Evolutionary conservation across 164 flowering plant genomes (phyloP), one percentile per base, ranked within the genome.

Genomic region (Stephania yunnanensis): DNA sequence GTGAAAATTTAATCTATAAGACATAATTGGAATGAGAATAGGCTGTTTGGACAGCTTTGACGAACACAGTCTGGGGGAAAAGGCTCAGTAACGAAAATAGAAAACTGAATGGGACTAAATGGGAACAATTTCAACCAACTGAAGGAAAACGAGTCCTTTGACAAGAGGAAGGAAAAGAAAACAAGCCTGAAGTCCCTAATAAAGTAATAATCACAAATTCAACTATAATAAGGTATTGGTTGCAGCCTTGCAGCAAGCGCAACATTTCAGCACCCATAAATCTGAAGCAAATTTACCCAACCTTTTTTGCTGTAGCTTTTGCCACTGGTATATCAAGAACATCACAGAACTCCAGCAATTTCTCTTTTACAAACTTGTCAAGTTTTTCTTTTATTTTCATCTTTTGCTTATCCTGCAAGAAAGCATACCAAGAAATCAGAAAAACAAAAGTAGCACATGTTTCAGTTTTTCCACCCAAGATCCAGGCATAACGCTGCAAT

Each of bases 321-420:
- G 87, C 22, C 80, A 92, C 78, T 36, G 89, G 86, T 75, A 96
- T 80, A 82, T 96, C 97, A 72, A 95, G 87, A 42, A 92, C 72
- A 76, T 95, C 96, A 76, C 99, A 95, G 73, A 95, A 81, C 69
- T 93, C 98, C 79, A 85, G 64, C 83, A 95, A 71, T 68, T 88
- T 93, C 78, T 90, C 95, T 82, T 91, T 93, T 67, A 80, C 81
- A 80, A 82, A 87, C 78, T 91, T 93, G 83, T 93, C 97, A 73
- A 93, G 82, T 80, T 90, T 93, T 74, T 93, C 97, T 72, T 86
- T 91, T 10, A 93, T 81, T 81, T 87, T 91, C 36, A 67, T 22
- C 81, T 75, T 93, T 75, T 91, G 93, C 72, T 91, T 93, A 69
- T 93, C 97, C 97, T 93, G 90, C 82, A 86, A 75, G 55, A 46